Base-by-base conservation (phyloP, 2,329 filamentous ascomycete species). In the Microcyclospora pomicola region DNA sequence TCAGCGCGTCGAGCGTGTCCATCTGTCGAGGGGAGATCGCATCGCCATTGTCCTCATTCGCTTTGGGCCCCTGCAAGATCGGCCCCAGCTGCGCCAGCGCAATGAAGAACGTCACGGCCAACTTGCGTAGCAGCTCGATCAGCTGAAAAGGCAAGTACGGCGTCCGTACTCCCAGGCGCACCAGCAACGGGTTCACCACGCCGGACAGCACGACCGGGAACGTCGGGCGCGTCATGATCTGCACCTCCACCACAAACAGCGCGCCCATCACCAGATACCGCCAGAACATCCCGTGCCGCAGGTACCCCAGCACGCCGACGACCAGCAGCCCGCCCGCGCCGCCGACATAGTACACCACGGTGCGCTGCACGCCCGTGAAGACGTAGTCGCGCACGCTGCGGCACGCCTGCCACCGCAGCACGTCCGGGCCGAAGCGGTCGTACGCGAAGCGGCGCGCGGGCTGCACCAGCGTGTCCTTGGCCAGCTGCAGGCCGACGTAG, bases 71-170 rank as follows among this genome's bases (percentile, higher is more conserved):
- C 34, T 58, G 60, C 10, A 83, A 60, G 4, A 85, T 63, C 2
- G 84, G 83, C 0, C 80, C 80, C 36, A 92, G 71, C 60, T 93
- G 85, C 5, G 78, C 78, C 41, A 93, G 73, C 36, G 83, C 87
- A 46, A 93, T 84, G 60, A 84, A 87, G 16, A 84, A 61, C 2
- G 85, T 87, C 36, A 96, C 65, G 12, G 77, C 75, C 15, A 84
- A 64, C 55, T 83, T 83, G 42, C 87, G 77, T 5, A 80, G 74
- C 6, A 96, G 72, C 11, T 71, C 64, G 40, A 95, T 71, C 48
- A 82, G 67, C 62, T 98, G 87, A 56, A 91, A 98, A 2, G 87
- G 88, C 3, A 96, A 70, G 47, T 81, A 82, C 3, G 80, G 72
- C 3, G 72, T 65, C 39, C 75, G 70, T 1, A 60, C 15, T 6